Evolutionary conservation across 768 basidiomycete species (phyloP).

Genomic region (Russula compacta): DNA sequence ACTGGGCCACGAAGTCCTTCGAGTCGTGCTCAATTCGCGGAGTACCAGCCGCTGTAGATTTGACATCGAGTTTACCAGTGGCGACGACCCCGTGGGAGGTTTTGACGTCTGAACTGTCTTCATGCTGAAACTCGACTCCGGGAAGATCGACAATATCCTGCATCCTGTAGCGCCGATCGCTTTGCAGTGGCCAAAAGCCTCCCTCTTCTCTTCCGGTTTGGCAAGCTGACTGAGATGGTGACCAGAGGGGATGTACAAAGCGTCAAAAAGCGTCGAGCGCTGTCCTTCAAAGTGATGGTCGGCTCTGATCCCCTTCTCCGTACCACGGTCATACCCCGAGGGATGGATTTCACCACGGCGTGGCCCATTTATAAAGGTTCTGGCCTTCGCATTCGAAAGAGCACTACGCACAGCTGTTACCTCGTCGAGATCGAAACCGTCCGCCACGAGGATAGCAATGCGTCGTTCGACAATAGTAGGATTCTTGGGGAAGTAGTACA

Average conservation of each 20-base stretch:
- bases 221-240: conserved; percentile 48
- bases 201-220: conserved; percentile 59
- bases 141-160: conserved; percentile 39
- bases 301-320: conserved; percentile 33
- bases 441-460: conserved; percentile 67
- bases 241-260: conserved; percentile 70
- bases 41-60: conserved; percentile 33
- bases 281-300: conserved; percentile 73
- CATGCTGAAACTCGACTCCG: conserved; percentile 34
- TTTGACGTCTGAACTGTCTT: conserved; percentile 33
- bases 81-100: conserved; percentile 58
- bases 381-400: conserved; percentile 43
- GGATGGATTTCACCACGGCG: conserved; percentile 46
- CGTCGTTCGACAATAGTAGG: conserved; percentile 59
- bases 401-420: conserved; percentile 50
- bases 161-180: conserved; percentile 68
- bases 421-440: conserved; percentile 59
- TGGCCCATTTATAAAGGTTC: conserved; percentile 58
- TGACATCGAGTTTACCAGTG: conserved; percentile 39
- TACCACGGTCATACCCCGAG: conserved; percentile 24
- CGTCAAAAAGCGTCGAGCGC: conserved; percentile 79
- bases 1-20: conserved; percentile 48
- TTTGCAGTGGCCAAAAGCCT: conserved; percentile 84
- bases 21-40: conserved; percentile 36
- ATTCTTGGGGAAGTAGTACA: conserved; percentile 41